Evolutionary conservation across 495 filamentous ascomycete genomes (phyloP).

Genomic region (Xylaria nigripes): DNA sequence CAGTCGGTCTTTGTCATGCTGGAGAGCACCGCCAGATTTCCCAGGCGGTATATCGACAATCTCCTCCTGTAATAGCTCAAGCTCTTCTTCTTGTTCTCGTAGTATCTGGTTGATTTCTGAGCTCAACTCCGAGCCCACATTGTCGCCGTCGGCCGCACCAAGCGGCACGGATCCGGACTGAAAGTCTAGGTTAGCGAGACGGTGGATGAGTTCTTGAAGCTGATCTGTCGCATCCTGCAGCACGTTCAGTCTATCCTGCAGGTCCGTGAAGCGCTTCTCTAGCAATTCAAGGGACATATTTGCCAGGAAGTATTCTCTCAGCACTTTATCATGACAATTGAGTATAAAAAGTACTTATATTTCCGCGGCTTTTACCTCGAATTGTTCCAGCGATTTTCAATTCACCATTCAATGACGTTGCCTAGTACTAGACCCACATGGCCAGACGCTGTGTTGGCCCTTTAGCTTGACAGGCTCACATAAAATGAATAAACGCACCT

Average conservation of each 20-base stretch:
- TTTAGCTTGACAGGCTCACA: too few relatives aligned
- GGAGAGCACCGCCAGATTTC: slow-evolving; percentile 36
- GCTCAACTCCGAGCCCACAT: slow-evolving; percentile 68
- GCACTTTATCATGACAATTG: background rate
- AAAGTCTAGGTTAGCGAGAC: slow-evolving; percentile 61
- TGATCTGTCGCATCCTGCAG: slow-evolving; percentile 61
- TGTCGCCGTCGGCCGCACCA: slow-evolving; percentile 44
- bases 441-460: background rate
- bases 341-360: background rate
- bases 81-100: slow-evolving; percentile 77
- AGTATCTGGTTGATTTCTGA: slow-evolving; percentile 74
- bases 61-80: slow-evolving; percentile 74
- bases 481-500: too few relatives aligned
- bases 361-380: background rate
- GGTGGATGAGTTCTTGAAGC: slow-evolving; percentile 64
- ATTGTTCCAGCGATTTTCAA: slow-evolving; percentile 3
- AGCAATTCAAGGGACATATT: slow-evolving; percentile 54
- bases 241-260: slow-evolving; percentile 58
- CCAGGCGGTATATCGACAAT: slow-evolving; percentile 55
- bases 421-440: background rate
- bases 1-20: slow-evolving; percentile 50
- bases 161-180: slow-evolving; percentile 50
- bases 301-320: background rate
- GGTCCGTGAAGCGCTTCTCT: slow-evolving; percentile 53
- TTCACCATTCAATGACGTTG: slow-evolving; percentile 1